phyloP scores from a whole-genome alignment of 345 rosid genomes.

The Cardamine occulta region DNA sequence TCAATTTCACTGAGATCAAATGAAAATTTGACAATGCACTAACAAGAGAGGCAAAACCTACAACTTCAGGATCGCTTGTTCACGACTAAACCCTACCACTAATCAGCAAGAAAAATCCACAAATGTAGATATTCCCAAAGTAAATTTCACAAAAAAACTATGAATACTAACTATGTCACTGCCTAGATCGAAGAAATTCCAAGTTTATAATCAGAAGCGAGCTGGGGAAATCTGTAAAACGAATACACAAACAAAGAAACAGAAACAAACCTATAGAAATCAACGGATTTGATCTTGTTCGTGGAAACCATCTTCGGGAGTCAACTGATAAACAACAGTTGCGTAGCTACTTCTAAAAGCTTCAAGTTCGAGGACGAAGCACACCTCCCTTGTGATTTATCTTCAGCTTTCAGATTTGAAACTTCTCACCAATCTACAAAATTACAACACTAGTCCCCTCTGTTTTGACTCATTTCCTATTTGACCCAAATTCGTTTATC shows the following conservation, averaged over 20 bases:
- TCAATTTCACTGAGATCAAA: constrained; percentile 21
- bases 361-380: constrained; percentile 35
- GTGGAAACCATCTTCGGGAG: constrained; percentile 59
- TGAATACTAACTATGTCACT: neutral
- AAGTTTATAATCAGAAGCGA: neutral
- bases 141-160: neutral
- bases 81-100: constrained; percentile 26
- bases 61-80: constrained; percentile 14
- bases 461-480: neutral
- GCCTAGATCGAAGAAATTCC: constrained; percentile 32
- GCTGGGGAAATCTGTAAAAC: neutral
- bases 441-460: constrained; percentile 9
- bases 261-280: constrained; percentile 66
- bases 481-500: neutral
- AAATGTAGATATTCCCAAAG: constrained; percentile 4
- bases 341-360: constrained; percentile 28
- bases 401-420: constrained; percentile 38
- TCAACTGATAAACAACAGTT: constrained; percentile 28
- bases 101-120: neutral
- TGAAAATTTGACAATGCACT: constrained; percentile 9
- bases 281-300: constrained; percentile 71
- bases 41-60: constrained; percentile 20
- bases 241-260: constrained; percentile 1
- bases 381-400: constrained; percentile 26
- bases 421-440: constrained; percentile 15